Percentiles rank a stretch among this genome's conserved stretches.
Conservation (phyloP, 208 protist species). For the Leptomonas seymouri region DNA sequence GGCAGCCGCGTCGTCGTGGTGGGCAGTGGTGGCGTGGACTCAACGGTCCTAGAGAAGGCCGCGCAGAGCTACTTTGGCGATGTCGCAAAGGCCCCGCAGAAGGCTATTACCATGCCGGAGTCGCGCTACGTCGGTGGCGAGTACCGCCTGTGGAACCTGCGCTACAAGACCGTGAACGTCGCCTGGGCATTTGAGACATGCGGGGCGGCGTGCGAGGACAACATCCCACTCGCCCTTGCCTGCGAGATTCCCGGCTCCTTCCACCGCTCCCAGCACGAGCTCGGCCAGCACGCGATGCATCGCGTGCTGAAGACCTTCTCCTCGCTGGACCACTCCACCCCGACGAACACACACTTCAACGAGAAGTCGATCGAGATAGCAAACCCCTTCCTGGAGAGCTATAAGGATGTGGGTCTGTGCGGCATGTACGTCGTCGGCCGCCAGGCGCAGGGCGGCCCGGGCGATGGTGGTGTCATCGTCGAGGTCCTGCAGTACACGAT, state of each 20-base stretch:
- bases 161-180: conserved; percentile 88
- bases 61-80: conserved; percentile 92
- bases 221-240: conserved; percentile 82
- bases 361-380: conserved; percentile 88
- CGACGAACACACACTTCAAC: conserved; percentile 90
- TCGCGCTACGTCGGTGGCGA: conserved; percentile 84
- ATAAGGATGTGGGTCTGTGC: conserved; percentile 88
- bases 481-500: conserved; percentile 91
- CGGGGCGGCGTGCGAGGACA: conserved; percentile 83
- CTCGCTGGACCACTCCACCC: conserved; percentile 86
- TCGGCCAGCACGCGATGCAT: conserved; percentile 88
- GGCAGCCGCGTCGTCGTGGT: conserved; percentile 95
- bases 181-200: conserved; percentile 92
- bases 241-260: conserved; percentile 89
- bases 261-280: conserved; percentile 89
- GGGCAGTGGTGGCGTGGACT: conserved; percentile 95
- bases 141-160: conserved; percentile 89
- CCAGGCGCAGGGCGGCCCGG: conserved; percentile 58
- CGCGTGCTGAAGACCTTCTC: conserved; percentile 89
- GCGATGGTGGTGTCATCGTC: conserved; percentile 72
- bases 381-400: conserved; percentile 88
- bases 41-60: conserved; percentile 93
- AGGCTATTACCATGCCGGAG: conserved; percentile 38
- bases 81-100: conserved; percentile 42
- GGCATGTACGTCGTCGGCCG: conserved; percentile 87